Evolutionary conservation across 805 yeast species (phyloP).

Genomic region (Saccharomyces mikatae): DNA sequence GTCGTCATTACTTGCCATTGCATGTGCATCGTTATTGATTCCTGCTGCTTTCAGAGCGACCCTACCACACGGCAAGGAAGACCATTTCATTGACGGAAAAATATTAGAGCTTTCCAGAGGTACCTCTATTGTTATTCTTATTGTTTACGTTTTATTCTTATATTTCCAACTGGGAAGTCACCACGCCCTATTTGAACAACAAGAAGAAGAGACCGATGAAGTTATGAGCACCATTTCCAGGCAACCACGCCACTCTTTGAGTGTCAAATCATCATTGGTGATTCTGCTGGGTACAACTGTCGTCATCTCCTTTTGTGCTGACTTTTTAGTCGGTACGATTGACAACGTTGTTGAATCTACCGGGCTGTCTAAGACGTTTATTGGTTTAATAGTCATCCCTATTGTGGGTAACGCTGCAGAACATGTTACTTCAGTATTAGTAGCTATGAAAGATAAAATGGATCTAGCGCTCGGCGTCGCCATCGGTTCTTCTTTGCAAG

Average conservation of each 20-base stretch:
- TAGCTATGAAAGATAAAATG: constrained; percentile 94
- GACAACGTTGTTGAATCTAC: constrained; percentile 78
- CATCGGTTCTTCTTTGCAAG: constrained; percentile 90
- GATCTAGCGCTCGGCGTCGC: constrained; percentile 96
- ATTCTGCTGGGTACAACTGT: constrained; percentile 59
- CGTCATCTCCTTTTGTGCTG: constrained; percentile 84
- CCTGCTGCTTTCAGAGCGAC: constrained; percentile 96
- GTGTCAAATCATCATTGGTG: constrained; percentile 45
- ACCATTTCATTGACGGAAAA: constrained; percentile 30
- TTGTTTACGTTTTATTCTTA: constrained; percentile 70
- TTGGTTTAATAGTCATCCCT: constrained; percentile 88
- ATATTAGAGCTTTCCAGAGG: constrained; percentile 78
- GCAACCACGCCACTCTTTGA: constrained; percentile 32
- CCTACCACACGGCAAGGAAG: constrained; percentile 40
- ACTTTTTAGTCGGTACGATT: constrained; percentile 85
- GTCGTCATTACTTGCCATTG: constrained; percentile 87
- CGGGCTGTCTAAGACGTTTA: constrained; percentile 88
- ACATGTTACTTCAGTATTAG: constrained; percentile 93
- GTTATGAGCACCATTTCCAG: constrained; percentile 18
- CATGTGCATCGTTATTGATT: constrained; percentile 78
- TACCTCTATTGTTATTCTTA: constrained; percentile 68
- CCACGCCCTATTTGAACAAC: constrained; percentile 59
- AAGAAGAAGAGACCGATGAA: constrained; percentile 35
- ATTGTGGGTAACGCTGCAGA: constrained; percentile 98
- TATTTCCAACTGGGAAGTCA: constrained; percentile 88